phyloP scores from a whole-genome alignment of 306 rosid genomes.

The Neltuma alba region DNA sequence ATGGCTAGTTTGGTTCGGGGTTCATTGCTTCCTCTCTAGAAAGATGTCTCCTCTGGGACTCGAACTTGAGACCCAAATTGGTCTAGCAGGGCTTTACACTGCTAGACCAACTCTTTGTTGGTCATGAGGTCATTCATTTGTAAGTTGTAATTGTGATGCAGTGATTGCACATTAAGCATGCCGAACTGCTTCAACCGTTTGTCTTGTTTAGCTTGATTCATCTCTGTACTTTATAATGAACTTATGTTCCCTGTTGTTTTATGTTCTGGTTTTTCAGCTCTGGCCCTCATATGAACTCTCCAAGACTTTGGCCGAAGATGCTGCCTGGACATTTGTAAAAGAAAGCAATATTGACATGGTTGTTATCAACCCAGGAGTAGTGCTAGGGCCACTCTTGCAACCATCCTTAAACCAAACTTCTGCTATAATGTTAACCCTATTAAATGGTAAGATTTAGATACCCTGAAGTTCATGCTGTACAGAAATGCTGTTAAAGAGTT shows the following conservation, averaged over 20 bases:
- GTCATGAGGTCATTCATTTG: background rate
- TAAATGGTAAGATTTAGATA: background rate
- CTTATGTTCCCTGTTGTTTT: background rate
- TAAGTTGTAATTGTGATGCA: background rate
- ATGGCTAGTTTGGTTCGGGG: too few species aligned
- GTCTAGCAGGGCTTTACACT: too few species aligned
- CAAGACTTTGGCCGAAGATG: conserved; percentile 5
- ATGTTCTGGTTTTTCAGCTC: background rate
- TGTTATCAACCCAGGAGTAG: background rate
- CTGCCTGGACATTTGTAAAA: background rate
- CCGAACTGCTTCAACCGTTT: conserved; percentile 18
- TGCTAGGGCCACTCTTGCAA: conserved; percentile 1
- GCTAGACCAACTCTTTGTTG: too few species aligned
- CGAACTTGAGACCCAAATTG: too few species aligned
- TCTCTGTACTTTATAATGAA: background rate
- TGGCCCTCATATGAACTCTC: background rate
- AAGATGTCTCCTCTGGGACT: too few species aligned
- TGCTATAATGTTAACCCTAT: background rate
- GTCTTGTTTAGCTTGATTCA: background rate
- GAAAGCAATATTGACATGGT: conserved; percentile 1
- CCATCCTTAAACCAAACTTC: background rate
- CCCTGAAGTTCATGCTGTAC: background rate
- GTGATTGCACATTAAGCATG: background rate
- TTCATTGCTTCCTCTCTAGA: too few species aligned
- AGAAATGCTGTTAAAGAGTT: background rate